Percentiles rank a stretch among this genome's conserved stretches.
Evolutionary conservation across 331 rosid species (phyloP).

Genomic region (Pyracantha coccinea): DNA sequence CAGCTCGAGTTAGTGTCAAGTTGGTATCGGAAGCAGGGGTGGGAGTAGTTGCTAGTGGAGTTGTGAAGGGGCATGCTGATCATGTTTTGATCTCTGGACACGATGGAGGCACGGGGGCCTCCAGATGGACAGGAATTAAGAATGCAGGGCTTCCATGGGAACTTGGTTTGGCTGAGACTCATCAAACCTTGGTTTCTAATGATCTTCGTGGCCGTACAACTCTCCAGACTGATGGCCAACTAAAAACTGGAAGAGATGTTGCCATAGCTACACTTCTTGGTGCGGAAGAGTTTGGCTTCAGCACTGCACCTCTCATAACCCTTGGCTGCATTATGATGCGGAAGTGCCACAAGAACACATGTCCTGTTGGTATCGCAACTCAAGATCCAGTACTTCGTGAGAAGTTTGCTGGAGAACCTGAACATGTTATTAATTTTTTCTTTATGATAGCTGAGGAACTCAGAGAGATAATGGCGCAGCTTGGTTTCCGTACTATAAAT

Average conservation of each 20-base stretch:
- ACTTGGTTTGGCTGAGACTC: constrained; percentile 96
- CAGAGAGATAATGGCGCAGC: constrained; percentile 87
- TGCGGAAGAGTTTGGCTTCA: constrained; percentile 97
- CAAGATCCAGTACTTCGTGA: constrained; percentile 97
- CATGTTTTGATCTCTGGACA: constrained; percentile 94
- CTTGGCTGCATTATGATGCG: constrained; percentile 99
- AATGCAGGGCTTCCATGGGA: constrained; percentile 99
- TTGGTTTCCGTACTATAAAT: constrained; percentile 69
- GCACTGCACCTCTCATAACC: constrained; percentile 97
- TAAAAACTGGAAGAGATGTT: constrained; percentile 96
- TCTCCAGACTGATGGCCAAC: constrained; percentile 97
- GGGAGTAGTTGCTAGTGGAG: constrained; percentile 95
- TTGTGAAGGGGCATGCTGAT: constrained; percentile 96
- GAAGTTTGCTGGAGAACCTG: constrained; percentile 99
- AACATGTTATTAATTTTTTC: constrained; percentile 92
- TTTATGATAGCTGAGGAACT: constrained; percentile 94
- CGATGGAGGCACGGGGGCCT: constrained; percentile 99
- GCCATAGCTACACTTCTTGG: constrained; percentile 97
- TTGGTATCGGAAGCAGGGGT: constrained; percentile 98
- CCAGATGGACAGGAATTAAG: constrained; percentile 99
- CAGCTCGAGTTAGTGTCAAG: constrained; percentile 95
- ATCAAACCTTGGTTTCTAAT: constrained; percentile 93
- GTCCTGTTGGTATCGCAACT: constrained; percentile 95
- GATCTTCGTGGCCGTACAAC: constrained; percentile 90
- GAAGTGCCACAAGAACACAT: constrained; percentile 95